Conservation (phyloP, 2,329 filamentous ascomycete genomes). For the Diplodia sapinea region DNA sequence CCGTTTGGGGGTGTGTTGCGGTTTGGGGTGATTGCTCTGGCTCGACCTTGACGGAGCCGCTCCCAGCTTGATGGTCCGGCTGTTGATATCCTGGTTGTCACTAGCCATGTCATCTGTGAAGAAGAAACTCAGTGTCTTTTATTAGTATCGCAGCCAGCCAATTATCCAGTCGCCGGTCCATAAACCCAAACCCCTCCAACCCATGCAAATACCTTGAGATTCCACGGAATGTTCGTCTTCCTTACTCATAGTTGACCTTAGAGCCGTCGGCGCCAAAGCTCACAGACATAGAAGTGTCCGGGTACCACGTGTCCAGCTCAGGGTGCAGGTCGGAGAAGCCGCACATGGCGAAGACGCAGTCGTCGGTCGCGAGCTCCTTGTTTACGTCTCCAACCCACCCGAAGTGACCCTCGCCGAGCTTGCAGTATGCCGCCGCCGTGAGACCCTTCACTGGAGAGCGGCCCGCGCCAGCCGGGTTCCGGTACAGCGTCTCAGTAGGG, state of each 20-base stretch:
- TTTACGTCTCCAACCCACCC: not conserved
- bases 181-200: not conserved
- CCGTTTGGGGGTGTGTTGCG: not conserved
- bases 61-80: not conserved
- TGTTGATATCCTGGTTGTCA: not conserved
- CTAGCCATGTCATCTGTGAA: too few species aligned
- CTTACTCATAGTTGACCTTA: not conserved
- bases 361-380: not conserved
- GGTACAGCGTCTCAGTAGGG: not conserved
- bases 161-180: not conserved
- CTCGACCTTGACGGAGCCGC: not conserved
- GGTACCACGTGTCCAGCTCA: not conserved
- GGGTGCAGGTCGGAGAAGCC: not conserved
- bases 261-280: not conserved
- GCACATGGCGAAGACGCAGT: conserved; percentile 8
- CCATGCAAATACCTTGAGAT: not conserved
- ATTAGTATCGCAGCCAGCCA: not conserved
- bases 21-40: not conserved
- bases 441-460: not conserved
- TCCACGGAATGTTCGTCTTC: not conserved
- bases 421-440: not conserved
- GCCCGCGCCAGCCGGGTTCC: not conserved
- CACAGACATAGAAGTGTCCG: not conserved
- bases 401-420: not conserved
- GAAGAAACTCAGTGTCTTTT: not conserved